Evolutionary conservation across 495 filamentous ascomycete species (phyloP).

Genomic region (Trichoderma virens): DNA sequence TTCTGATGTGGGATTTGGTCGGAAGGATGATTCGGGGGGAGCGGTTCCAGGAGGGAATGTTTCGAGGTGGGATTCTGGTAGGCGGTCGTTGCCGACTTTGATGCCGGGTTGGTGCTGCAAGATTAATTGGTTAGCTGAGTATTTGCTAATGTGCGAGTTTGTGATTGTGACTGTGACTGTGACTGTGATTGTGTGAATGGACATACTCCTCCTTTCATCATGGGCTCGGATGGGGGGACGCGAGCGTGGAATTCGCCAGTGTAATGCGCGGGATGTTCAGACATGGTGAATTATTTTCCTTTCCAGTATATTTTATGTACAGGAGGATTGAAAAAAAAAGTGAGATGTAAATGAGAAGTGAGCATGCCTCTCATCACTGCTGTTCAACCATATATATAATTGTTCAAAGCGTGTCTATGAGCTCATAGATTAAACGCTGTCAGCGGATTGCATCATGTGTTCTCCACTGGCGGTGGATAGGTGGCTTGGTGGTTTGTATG

Average conservation of each 20-base stretch:
- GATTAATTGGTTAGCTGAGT: too few relatives aligned
- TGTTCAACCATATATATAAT: neutral
- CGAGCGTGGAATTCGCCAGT: neutral
- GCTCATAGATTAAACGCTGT: neutral
- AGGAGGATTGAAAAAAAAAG: neutral
- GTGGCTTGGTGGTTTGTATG: neutral
- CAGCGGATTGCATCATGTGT: neutral
- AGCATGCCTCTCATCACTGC: neutral
- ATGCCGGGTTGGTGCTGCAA: neutral
- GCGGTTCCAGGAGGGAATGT: neutral
- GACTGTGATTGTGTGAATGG: neutral
- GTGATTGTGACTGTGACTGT: neutral
- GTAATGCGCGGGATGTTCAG: neutral
- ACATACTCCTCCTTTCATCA: conserved; percentile 2
- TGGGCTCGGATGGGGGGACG: neutral
- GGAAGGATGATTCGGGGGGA: neutral
- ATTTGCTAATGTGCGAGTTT: neutral
- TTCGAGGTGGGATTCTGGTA: neutral
- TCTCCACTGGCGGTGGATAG: neutral
- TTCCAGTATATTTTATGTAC: neutral
- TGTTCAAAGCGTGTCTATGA: neutral
- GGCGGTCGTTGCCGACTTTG: conserved; percentile 3
- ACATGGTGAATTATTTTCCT: neutral
- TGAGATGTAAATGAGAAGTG: neutral
- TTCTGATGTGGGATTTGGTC: neutral